phyloP scores from a whole-genome alignment of 1,139 yeast genomes.

The Hansenula sp. region DNA sequence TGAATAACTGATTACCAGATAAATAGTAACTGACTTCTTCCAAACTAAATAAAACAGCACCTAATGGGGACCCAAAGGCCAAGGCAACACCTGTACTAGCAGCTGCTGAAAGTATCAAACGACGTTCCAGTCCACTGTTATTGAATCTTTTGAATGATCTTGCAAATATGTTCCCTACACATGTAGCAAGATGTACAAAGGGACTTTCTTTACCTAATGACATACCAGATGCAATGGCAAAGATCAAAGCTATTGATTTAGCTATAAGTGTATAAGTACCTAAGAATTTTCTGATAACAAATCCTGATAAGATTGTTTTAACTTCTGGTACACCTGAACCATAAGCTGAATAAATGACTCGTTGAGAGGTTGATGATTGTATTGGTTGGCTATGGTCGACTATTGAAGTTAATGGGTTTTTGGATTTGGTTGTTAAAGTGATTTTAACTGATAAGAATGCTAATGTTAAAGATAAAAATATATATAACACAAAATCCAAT shows the following conservation, averaged over 20 bases:
- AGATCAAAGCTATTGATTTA: conserved; percentile 47
- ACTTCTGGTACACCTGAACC: conserved; percentile 71
- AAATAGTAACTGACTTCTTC: conserved; percentile 62
- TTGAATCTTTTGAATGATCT: conserved; percentile 46
- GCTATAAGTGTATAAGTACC: conserved; percentile 52
- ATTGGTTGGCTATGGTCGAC: not conserved
- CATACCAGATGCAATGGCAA: conserved; percentile 62
- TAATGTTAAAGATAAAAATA: conserved; percentile 36
- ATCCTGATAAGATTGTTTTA: conserved; percentile 51
- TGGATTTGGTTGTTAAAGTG: conserved; percentile 46
- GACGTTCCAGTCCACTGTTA: conserved; percentile 48
- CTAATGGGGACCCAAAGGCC: conserved; percentile 67
- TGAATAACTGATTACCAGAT: conserved; percentile 55
- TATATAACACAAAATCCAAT: conserved; percentile 39
- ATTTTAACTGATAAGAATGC: conserved; percentile 44
- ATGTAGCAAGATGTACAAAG: conserved; percentile 61
- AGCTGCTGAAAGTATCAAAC: conserved; percentile 57
- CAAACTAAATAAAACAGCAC: conserved; percentile 57
- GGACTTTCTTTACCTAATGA: conserved; percentile 68
- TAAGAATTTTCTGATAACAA: conserved; percentile 49
- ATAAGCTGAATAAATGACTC: conserved; percentile 48
- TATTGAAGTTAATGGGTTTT: conserved; percentile 23
- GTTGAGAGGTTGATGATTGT: conserved; percentile 11
- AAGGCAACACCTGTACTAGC: conserved; percentile 64
- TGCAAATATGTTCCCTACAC: conserved; percentile 56